These are phyloP conservation scores for Rauvolfia tetraphylla DNA, from an alignment of 257 asterid species.

Conservation along the genomic window DNA sequence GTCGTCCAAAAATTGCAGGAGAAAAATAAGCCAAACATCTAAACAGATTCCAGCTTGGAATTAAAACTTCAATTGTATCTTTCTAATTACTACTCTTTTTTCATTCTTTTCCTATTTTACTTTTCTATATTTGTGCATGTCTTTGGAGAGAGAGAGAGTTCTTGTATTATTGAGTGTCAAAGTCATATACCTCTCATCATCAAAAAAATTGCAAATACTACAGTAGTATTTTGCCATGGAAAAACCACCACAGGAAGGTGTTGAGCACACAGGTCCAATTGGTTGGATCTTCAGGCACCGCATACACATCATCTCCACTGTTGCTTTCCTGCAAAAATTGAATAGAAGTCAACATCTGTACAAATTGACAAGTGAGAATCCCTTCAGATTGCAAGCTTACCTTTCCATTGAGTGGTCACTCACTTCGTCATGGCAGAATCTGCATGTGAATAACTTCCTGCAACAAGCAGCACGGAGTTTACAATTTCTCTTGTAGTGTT, in stretches of 20 bases:
- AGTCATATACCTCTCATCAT: slow-evolving; percentile 42
- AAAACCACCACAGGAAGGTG: slow-evolving; percentile 47
- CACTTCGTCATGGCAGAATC: slow-evolving; percentile 48
- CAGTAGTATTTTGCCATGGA: slow-evolving; percentile 48
- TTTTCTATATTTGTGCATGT: background rate
- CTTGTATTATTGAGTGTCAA: background rate
- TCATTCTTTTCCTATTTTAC: background rate
- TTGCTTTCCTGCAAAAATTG: slow-evolving; percentile 36
- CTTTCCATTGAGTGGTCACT: slow-evolving; percentile 46
- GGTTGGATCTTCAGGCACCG: slow-evolving; percentile 41
- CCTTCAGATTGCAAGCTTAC: slow-evolving; percentile 18
- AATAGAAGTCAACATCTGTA: slow-evolving; percentile 4
- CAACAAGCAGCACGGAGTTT: slow-evolving; percentile 48
- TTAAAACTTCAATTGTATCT: background rate
- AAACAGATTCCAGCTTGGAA: background rate
- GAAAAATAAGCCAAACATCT: background rate
- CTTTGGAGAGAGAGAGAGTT: background rate
- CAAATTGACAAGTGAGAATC: background rate
- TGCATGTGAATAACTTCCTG: slow-evolving; percentile 40
- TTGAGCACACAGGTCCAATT: slow-evolving; percentile 39
- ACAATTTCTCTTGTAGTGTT: slow-evolving; percentile 48
- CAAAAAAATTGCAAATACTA: slow-evolving; percentile 44
- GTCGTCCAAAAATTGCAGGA: background rate
- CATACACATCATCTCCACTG: slow-evolving; percentile 48
- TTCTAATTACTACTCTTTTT: background rate